These are phyloP conservation scores for Theileria orientalis DNA, from an alignment of 169 alveolate genomes.

Conservation along the genomic window DNA sequence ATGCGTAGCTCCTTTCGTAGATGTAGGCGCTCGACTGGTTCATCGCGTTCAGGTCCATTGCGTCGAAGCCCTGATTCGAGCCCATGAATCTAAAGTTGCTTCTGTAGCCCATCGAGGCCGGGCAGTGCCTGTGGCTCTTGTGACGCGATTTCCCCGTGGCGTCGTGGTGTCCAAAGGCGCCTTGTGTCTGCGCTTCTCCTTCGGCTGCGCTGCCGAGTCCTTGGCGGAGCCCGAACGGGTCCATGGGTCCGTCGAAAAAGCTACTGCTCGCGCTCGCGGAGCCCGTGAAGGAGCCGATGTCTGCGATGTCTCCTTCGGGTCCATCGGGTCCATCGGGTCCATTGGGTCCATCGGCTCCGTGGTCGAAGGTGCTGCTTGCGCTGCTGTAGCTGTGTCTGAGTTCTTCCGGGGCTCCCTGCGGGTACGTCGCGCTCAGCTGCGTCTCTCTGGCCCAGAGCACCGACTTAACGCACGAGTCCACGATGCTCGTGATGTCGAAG, in stretches of 20 bases:
- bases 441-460: conserved; percentile 34
- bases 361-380: not conserved
- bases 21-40: not conserved
- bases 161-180: too few relatives aligned
- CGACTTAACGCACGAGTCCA: conserved; percentile 41
- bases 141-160: too few relatives aligned
- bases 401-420: not conserved
- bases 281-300: too few relatives aligned
- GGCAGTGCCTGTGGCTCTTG: too few relatives aligned
- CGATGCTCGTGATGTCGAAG: conserved; percentile 45
- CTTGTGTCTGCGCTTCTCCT: too few relatives aligned
- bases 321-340: too few relatives aligned
- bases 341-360: too few relatives aligned
- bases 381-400: not conserved
- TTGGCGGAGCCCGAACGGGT: too few relatives aligned
- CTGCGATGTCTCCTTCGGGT: not conserved
- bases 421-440: not conserved
- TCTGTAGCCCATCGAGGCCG: not conserved
- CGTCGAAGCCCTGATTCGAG: not conserved
- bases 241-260: too few relatives aligned
- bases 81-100: not conserved
- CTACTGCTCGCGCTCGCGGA: too few relatives aligned
- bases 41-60: not conserved
- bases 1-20: not conserved
- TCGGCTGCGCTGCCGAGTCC: too few relatives aligned